Base-by-base conservation (phyloP, 1,139 yeast species). In the Sugiyamaella sp. region DNA sequence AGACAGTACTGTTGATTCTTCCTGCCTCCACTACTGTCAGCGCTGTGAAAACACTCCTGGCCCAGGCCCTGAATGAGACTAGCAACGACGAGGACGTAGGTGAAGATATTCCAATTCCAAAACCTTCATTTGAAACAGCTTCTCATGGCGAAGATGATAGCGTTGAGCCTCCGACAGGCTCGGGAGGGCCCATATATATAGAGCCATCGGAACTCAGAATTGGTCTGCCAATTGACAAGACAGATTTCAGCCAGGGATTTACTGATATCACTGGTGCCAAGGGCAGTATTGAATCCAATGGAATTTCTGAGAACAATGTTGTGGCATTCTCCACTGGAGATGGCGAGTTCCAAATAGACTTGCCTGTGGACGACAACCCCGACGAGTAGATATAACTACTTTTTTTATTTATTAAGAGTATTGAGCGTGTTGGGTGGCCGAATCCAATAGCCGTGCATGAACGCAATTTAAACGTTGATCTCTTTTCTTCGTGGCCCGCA, bases 61-160 rank as follows among this genome's bases (percentile, higher is more conserved):
- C 52, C 3, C 44, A 38, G 12, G 52, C 55, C 2, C 39, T 60
- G 47, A 59, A 60, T 39, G 58, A 57, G 21, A 45, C 56, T 4
- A 46, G 49, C 10, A 44, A 38, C 35, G 49, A 48, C n/a, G 49
- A 46, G 17, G 49, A 25, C 19, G 48, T 43, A 16, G 53, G 38
- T 24, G 58, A 48, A 33, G 63, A 59, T 46, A 55, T 60, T 22
- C 57, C 53, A 17, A 57, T 61, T 37, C 64, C 64, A 12, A 52
- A 57, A 43, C 65, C 65, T 5, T 59, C 63, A 3, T 58, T 59
- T 38, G 65, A 62, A 19, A 39, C 53, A 5, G 45, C 32, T 4
- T 37, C 50, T 5, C 53, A 51, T n/a, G 49, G 24, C 3, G 52
- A 49, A 19, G 51, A 40, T 2, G 61, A 53, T 17, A 46, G 29